Base-by-base conservation (phyloP, 305 asterid species). In the Fraxinus sp. region DNA sequence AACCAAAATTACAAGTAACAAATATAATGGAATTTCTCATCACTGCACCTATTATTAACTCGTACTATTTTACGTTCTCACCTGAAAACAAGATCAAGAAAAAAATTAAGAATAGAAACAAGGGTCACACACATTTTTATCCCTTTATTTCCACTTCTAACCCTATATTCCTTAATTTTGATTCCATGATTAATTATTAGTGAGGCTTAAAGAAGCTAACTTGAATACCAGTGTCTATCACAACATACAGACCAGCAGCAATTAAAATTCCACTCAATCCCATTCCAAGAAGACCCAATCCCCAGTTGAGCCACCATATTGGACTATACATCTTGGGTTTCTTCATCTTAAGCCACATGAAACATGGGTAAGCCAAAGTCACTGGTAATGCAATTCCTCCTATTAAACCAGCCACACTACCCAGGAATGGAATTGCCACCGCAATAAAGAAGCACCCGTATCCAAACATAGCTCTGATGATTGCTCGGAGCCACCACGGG, bases 341-440 rank as follows among this genome's bases (percentile, higher is more conserved):
- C 88, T 88, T 93, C 78, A 91, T 87, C 83, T 92, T 93, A 22
- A 94, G 89, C 98, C 98, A 94, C 98, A 94, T 94, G 87, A 93
- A 93, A 57, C 97, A 94, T 0, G 97, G 98, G 84, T 90, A 92
- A 5, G 93, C 93, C 79, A 94, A 83, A 0, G 98, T 93, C 44
- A 93, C 92, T 2, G 98, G 98, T 57, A 92, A 22, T 0, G 98
- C 83, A 30, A 93, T 85, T 4, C 97, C 97, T 30, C 98, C 98
- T 0, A 94, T 78, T 4, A 93, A 79, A 1, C 97, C 97, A n/a
- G 97, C 93, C 37, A 94, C 78, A 86, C 97, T 94, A 0, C 91
- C 78, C 85, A 94, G 44, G 86, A 94, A 94, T 0, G 98, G 98
- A 35, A 94, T 76, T 0, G 97, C 98, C 80, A 94, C 92, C 0